Base-by-base conservation (phyloP, 495 filamentous ascomycete species). In the Penicillium nucicola region DNA sequence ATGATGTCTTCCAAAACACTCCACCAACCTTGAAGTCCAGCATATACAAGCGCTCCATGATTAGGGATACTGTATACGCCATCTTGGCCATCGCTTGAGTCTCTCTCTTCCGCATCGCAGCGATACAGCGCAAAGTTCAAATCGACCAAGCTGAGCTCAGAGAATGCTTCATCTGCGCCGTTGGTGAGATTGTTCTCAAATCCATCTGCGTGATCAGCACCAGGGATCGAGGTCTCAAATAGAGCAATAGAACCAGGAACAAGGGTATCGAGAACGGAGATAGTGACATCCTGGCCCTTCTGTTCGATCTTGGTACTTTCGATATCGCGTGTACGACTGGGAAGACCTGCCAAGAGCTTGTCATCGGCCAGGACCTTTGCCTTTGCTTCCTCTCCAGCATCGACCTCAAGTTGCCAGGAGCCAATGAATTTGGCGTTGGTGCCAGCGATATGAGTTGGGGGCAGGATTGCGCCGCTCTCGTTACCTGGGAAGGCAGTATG, bases 1-100 rank as follows among this genome's bases (percentile, higher is more conserved):
- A 97, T 89, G 53, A 97, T 83, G 50, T 87, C 77, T 56, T 88
- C 86, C 34, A 99, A 76, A 6, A 95, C 75, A 65, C 90, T 97
- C 93, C 92, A 97, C 93, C 93, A 99, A 12, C 95, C 95, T 66
- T 99, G 95, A 22, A 99, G 79, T 38, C 95, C 95, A 48, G 95
- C 92, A 67, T 99, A 99, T 14, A 97, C 89, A 35, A 96, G 76
- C 40, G 87, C 77, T 4, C 92, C 95, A 58, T 88, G 72, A 0
- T 84, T 83, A 9, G 95, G 93, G 54, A 99, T 89, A 40, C 75
- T 79, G 66, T 97, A 99, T 0, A 84, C 84, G 1, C 95, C 95
- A 71, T 97, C 89, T 50, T 82, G 78, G 8, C 88, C 88, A 19
- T 78, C 77, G 49, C 87, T 95, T 1, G 77, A 82, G 51, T 95